Conservation (phyloP, 2,329 filamentous ascomycete species). For the Diaporthe sp. region DNA sequence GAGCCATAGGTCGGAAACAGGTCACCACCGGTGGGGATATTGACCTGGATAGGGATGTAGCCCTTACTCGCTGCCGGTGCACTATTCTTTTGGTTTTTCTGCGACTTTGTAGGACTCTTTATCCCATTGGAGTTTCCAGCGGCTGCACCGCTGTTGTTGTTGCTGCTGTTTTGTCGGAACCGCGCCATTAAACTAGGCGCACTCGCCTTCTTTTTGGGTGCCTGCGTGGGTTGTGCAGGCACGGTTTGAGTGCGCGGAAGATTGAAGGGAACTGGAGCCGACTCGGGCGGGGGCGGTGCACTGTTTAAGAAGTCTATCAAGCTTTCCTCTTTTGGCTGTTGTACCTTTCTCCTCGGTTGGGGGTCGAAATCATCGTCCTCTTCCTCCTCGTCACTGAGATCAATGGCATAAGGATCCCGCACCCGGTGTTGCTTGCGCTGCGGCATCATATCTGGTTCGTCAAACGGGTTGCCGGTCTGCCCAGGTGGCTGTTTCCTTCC, state of each 20-base stretch:
- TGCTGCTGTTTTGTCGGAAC: constrained; percentile 58
- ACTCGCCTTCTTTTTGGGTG: constrained; percentile 72
- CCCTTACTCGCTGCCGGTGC: constrained; percentile 46
- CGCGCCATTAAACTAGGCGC: constrained; percentile 72
- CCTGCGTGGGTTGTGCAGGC: constrained; percentile 46
- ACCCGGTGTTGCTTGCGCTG: constrained; percentile 82
- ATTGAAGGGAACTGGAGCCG: constrained; percentile 51
- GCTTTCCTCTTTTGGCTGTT: constrained; percentile 71
- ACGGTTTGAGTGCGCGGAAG: constrained; percentile 49
- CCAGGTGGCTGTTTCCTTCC: constrained; percentile 49
- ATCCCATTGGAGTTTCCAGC: constrained; percentile 48
- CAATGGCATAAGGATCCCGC: constrained; percentile 94
- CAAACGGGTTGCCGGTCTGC: constrained; percentile 48
- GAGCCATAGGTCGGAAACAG: constrained; percentile 51
- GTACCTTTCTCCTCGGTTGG: constrained; percentile 57
- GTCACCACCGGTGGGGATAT: constrained; percentile 60
- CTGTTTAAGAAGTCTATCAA: constrained; percentile 80
- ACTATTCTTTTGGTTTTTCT: constrained; percentile 55
- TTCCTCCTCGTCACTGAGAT: constrained; percentile 78
- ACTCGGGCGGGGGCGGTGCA: constrained; percentile 73
- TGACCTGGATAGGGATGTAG: constrained; percentile 67
- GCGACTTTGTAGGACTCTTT: constrained; percentile 44
- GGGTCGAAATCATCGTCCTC: constrained; percentile 63
- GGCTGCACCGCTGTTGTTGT: constrained; percentile 48
- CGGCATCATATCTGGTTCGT: constrained; percentile 70